These are phyloP conservation scores for Gastrodia elata DNA, from an alignment of 106 monocot species.

Conservation along the genomic window DNA sequence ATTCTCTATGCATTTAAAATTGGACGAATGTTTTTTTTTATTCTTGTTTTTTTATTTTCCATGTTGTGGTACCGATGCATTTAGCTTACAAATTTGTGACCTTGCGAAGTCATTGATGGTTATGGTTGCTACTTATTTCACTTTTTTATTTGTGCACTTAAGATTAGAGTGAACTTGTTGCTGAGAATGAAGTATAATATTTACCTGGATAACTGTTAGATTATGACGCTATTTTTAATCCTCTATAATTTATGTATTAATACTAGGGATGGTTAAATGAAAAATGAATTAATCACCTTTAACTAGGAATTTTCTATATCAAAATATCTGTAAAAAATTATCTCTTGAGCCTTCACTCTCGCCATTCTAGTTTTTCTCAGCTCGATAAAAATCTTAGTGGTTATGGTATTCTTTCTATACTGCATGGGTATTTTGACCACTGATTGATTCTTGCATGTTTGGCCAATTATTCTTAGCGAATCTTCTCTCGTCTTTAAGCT, in stretches of 20 bases:
- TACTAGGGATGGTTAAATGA: neutral
- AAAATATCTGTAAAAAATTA: neutral
- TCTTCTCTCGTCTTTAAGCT: no score
- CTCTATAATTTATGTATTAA: no score
- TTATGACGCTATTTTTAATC: no score
- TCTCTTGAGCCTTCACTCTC: neutral
- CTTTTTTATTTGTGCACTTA: neutral
- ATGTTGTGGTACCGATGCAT: neutral
- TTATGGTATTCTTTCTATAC: neutral
- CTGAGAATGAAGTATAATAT: neutral
- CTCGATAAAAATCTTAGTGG: neutral
- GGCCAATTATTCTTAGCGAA: no score
- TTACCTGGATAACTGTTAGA: neutral
- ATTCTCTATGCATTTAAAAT: neutral
- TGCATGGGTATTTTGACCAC: no score
- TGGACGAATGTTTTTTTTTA: neutral
- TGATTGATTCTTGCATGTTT: no score
- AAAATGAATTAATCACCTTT: neutral
- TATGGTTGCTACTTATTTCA: neutral
- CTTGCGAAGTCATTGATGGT: neutral
- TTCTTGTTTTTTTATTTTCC: neutral
- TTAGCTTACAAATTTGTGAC: neutral
- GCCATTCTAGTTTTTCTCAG: no score
- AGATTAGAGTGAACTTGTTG: neutral
- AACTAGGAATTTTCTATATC: neutral